Conservation (phyloP, 345 rosid genomes). For the Populus simonii region DNA sequence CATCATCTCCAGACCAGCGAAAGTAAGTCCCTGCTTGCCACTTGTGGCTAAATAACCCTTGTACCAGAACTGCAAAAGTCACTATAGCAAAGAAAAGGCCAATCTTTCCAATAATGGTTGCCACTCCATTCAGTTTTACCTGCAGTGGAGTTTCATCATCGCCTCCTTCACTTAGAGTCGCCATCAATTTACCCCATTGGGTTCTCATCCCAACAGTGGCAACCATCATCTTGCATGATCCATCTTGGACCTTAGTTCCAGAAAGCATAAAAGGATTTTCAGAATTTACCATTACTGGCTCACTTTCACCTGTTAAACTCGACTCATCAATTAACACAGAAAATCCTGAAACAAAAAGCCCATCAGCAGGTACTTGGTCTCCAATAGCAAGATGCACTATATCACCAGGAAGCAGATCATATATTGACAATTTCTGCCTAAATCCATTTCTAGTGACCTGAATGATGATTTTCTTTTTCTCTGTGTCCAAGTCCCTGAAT, state of each 20-base stretch:
- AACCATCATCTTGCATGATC: conserved; percentile 85
- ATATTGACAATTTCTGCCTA: conserved; percentile 83
- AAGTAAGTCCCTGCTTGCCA: conserved; percentile 40
- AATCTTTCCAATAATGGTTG: conserved; percentile 80
- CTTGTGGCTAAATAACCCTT: conserved; percentile 64
- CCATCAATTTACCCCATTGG: conserved; percentile 94
- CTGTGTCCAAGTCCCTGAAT: conserved; percentile 82
- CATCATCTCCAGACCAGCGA: conserved; percentile 81
- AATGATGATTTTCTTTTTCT: conserved; percentile 78
- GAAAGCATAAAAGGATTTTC: conserved; percentile 81
- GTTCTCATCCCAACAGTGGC: conserved; percentile 97
- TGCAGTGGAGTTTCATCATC: conserved; percentile 95
- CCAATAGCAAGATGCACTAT: conserved; percentile 86
- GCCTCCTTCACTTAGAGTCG: conserved; percentile 93
- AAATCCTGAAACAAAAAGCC: conserved; percentile 82
- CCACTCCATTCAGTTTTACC: conserved; percentile 90
- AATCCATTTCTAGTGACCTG: conserved; percentile 81
- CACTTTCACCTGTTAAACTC: conserved; percentile 91
- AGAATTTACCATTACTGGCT: conserved; percentile 62
- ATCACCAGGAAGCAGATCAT: conserved; percentile 85
- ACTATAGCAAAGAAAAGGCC: conserved; percentile 82
- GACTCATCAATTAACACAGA: conserved; percentile 81
- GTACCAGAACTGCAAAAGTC: conserved; percentile 78
- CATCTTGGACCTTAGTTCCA: conserved; percentile 90
- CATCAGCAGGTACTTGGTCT: conserved; percentile 95